A percentile compares a stretch with the other conserved stretches of the same genome.
phyloP scores from a whole-genome alignment of 495 filamentous ascomycete species.

The Aspergillus hancockii region DNA sequence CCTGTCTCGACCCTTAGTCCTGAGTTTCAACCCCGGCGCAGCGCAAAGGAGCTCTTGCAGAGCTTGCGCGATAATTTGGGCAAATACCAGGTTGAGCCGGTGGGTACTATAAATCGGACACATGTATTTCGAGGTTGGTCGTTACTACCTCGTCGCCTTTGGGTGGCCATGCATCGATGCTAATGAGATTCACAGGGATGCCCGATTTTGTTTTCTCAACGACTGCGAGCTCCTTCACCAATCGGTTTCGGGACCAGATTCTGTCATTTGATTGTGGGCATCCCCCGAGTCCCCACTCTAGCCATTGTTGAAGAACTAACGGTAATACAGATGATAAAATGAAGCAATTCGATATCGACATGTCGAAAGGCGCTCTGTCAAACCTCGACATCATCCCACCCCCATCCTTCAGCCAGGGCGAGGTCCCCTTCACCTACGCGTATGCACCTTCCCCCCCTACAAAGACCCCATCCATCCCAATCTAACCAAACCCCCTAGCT shows the following conservation, averaged over 20 bases:
- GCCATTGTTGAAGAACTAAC: not conserved
- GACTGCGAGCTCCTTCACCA: constrained; percentile 60
- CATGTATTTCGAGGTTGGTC: constrained; percentile 79
- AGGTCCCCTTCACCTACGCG: constrained; percentile 67
- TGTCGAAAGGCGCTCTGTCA: constrained; percentile 56
- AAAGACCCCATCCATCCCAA: not conserved
- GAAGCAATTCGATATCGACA: constrained; percentile 70
- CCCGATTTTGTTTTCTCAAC: constrained; percentile 80
- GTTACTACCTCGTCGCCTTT: not conserved
- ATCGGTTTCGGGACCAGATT: constrained; percentile 63
- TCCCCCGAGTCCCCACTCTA: not conserved
- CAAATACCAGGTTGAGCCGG: constrained; percentile 66
- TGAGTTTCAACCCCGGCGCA: constrained; percentile 23
- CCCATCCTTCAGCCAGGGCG: constrained; percentile 67
- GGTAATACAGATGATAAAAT: constrained; percentile 58
- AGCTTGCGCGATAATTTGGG: constrained; percentile 70
- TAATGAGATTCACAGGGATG: constrained; percentile 35
- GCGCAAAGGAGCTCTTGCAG: constrained; percentile 52
- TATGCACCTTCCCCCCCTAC: constrained; percentile 22
- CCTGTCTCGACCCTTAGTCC: constrained; percentile 7
- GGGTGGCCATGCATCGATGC: not conserved
- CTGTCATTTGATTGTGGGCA: constrained; percentile 62
- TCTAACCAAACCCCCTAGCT: constrained; percentile 31
- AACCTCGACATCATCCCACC: constrained; percentile 77
- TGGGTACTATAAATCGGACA: constrained; percentile 73